Base-by-base conservation (phyloP, 805 yeast genomes). In the Cyberlindnera suaveolens region DNA sequence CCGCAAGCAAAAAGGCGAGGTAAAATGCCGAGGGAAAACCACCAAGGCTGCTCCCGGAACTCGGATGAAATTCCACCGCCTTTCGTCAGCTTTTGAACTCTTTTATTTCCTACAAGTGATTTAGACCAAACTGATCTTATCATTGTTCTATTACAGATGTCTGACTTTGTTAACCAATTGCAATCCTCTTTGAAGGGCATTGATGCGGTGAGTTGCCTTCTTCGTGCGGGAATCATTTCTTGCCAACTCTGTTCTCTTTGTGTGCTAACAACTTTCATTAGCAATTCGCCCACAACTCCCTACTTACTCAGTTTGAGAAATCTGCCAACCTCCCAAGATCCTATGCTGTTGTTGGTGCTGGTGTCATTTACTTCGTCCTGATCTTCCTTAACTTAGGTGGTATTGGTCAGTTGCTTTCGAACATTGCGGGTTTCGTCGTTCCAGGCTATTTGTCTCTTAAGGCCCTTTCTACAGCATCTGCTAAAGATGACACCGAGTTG, bases 371-470 rank as follows among this genome's bases (percentile, higher is more conserved):
- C 70, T 71, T 90, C 51, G 66, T 90, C 34, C 63, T 91, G 56
- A 80, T 90, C 46, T 88, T 91, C 67, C 70, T 90, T 58, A 95
- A 93, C 68, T 70, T 90, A 54, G 98, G 96, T 49, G 98, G 97
- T 26, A 72, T 93, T 57, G 99, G 99, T 48, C 95, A 90, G 70
- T 78, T 93, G 58, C 75, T 93, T 53, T 85, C 96, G 51, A 93
- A 93, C 72, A 68, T 91, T 56, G 95, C 95, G 15, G 96, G 97
- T 1, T 86, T 93, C 54, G 87, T 78, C 34, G 63, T 89, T 48
- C 99, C 99, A 37, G 91, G 93, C 42, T 91, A 90, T 71, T 80
- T 75, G 61, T 91, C 98, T 8, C 71, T 93, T 48, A 63, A 77
- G 49, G 98, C 99, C 18, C 72, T 93, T 52, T 85, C 80, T 64